Base-by-base conservation (phyloP, 2,329 filamentous ascomycete genomes). In the Colletotrichum sp. region DNA sequence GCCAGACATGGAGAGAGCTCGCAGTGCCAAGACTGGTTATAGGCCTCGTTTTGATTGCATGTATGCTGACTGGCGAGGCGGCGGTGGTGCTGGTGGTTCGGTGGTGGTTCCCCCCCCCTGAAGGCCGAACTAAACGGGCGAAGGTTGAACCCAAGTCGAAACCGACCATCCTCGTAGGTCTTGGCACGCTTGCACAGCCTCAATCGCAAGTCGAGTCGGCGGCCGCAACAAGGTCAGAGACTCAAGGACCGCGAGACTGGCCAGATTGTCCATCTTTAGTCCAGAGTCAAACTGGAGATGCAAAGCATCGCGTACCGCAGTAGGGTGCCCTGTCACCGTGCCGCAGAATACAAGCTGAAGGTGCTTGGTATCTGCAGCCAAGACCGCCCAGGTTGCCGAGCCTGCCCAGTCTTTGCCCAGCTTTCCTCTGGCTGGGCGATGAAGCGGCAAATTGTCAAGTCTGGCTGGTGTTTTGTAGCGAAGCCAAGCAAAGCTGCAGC, bases 311-410 rank as follows among this genome's bases (percentile, higher is more conserved):
- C 43, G 43, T 51, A 27, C 24, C 24, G 5, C 24, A 27, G 24
- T 27, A 51, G 13, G 27, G 29, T 59, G 34, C 34, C 33, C 34
- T 38, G 34, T 43, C 33, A 24, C 27, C 18, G 29, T 59, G 57
- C 57, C 57, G 57, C 34, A 62, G 36, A 27, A 24, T 61, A 66
- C 67, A 66, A 43, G 61, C 62, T 62, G 71, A 57, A 43, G 54
- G 67, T 71, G 71, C 61, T 71, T 71, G 57, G 71, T 73, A 63
- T 71, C 68, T 73, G 71, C 68, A 73, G 71, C 71, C 71, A 73
- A 73, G 71, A 66, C 47, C 62, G 71, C 68, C 71, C 43, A 73
- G 68, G 29, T 24, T 71, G 66, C 66, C 55, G 54, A 62, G 71
- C 21, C 61, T 70, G 65, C 65, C 65, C 54, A 67, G 65, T 43